Base-by-base conservation (phyloP, 345 rosid genomes). In the Heritiera fomes region DNA sequence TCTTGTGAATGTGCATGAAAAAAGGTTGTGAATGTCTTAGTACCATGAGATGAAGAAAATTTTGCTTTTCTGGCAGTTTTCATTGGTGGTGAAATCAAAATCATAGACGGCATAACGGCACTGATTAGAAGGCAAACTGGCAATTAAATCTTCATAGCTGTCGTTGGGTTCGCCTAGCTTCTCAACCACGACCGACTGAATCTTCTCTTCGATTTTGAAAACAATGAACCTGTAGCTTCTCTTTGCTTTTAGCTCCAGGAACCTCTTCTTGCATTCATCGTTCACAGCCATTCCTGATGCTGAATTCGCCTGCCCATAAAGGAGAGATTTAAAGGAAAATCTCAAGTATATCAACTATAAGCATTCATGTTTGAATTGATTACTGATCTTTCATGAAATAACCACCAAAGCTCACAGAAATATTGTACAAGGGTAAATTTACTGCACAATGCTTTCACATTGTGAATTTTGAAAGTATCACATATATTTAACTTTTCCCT, bases 21-120 rank as follows among this genome's bases (percentile, higher is more conserved):
- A 49, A 49, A 49, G 18, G 55, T 50, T 50, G 55, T 0, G 2
- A 50, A 50, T 13, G 55, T 14, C 28, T 23, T 12, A 0, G 40
- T 84, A 91, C 97, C 93, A 90, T 2, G 97, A 88, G 43, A 92
- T 79, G 89, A 92, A 92, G 86, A 91, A 86, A 63, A 89, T 91
- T 86, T 91, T 92, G 91, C 94, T 91, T 81, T 92, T 92, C 81
- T 91, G 91, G 70, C 90, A 87, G n/a, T 90, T 90, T 79, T 92
- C 97, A 11, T 82, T 63, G 0, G 95, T 90, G 1, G 88, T 91
- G 85, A 91, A 92, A 75, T 92, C 95, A 8, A 87, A 87, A 53
- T 92, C 97, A 45, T 77, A 91, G 69, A 92, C 92, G 7, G 95
- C 95, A 15, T 92, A 92, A 55, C 95, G 87, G 34, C 94, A 92